phyloP scores from a whole-genome alignment of 768 basidiomycete genomes.

The Paxillus involutus region DNA sequence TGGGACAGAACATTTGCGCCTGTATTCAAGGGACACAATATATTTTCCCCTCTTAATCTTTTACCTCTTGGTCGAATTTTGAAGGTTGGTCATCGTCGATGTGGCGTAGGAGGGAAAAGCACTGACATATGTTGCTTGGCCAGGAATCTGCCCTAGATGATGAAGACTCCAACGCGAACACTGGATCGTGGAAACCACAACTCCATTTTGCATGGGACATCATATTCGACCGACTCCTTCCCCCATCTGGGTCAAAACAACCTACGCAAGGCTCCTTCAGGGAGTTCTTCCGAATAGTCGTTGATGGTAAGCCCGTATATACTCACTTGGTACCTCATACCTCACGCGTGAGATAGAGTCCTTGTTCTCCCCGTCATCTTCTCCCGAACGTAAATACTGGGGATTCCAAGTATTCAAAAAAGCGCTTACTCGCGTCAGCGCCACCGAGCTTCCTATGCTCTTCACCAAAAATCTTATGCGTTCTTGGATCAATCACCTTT shows the following conservation, averaged over 20 bases:
- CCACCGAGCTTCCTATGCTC: slow-evolving; percentile 74
- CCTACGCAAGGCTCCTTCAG: slow-evolving; percentile 63
- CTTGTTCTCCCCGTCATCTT: slow-evolving; percentile 80
- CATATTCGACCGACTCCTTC: slow-evolving; percentile 74
- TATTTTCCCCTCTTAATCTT: slow-evolving; percentile 77
- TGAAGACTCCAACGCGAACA: slow-evolving; percentile 51
- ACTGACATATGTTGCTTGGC: slow-evolving; percentile 5
- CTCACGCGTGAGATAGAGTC: slow-evolving; percentile 55
- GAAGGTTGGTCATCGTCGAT: slow-evolving; percentile 53
- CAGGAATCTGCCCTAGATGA: slow-evolving; percentile 57
- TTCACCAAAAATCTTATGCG: slow-evolving; percentile 97
- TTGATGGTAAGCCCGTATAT: slow-evolving; percentile 69
- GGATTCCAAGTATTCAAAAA: slow-evolving; percentile 92
- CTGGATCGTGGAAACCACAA: slow-evolving; percentile 81
- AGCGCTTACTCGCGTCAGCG: slow-evolving; percentile 65
- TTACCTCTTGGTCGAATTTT: slow-evolving; percentile 69
- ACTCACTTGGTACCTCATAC: neutral
- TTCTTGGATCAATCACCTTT: slow-evolving; percentile 94
- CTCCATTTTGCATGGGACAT: slow-evolving; percentile 91
- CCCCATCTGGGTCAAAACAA: slow-evolving; percentile 37
- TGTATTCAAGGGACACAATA: slow-evolving; percentile 70
- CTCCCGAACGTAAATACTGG: slow-evolving; percentile 89
- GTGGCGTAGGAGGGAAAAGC: neutral
- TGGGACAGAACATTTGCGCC: slow-evolving; percentile 70
- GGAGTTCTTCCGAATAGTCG: slow-evolving; percentile 88